A percentile compares a stretch with the other conserved stretches of the same genome.
Conservation (phyloP, 441 rosid species). For the Arabidopsis lyrata region DNA sequence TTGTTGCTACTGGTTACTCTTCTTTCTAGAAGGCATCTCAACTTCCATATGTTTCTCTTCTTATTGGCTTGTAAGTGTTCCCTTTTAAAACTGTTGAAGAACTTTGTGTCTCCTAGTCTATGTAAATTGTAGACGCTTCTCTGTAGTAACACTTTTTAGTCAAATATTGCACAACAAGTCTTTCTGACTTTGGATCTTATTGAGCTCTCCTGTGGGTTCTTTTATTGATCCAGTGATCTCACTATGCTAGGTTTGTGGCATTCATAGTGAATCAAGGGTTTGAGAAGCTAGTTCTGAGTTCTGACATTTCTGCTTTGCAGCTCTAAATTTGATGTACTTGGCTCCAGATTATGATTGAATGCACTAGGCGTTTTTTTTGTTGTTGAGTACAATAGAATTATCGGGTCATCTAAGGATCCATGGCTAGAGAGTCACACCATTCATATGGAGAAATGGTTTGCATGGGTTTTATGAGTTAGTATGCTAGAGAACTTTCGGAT, state of each 20-base stretch:
- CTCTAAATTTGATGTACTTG: background rate
- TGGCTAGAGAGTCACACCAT: constrained; percentile 1
- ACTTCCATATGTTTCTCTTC: constrained; percentile 88
- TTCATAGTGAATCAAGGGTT: constrained; percentile 1
- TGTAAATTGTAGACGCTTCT: background rate
- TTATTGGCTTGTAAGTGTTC: constrained; percentile 81
- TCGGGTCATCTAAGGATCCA: background rate
- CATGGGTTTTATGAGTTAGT: constrained; percentile 9
- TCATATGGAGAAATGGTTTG: background rate
- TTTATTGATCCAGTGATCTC: background rate
- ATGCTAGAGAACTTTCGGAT: background rate
- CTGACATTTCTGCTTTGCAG: background rate
- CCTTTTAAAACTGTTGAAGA: background rate
- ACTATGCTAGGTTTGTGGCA: background rate
- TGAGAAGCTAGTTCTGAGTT: background rate
- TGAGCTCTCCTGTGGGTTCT: background rate
- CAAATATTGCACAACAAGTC: no score
- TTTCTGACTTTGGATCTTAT: background rate
- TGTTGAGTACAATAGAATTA: background rate
- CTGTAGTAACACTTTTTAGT: background rate
- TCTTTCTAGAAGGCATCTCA: constrained; percentile 68
- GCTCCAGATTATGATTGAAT: background rate
- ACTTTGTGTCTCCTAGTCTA: background rate
- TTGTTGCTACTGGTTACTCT: constrained; percentile 61
- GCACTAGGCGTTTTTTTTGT: background rate